Evolutionary conservation across 345 rosid species (phyloP), one percentile per base, ranked within the genome.

Genomic region (Eucalyptus tenuipes): DNA sequence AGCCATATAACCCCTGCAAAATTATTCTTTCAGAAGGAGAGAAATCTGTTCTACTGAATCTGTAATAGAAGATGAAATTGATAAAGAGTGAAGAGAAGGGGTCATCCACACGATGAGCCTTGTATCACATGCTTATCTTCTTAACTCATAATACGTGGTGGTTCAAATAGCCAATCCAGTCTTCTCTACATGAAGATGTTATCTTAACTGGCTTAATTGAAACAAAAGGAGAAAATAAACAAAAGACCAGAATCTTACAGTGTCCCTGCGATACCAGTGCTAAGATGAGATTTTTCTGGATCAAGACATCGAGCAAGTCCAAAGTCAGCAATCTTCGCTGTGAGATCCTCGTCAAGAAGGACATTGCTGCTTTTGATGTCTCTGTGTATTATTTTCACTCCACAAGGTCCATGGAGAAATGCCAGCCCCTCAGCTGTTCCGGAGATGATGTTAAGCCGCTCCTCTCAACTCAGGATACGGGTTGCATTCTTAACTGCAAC

Each of bases 201-300:
- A 87, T 75, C 22, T 79, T 14, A 85, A 25, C 71, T 25, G 10
- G 37, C 4, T 31, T 12, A 5, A 27, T 48, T 13, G 29, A 45
- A 88, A 64, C 2, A 6, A 61, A 50, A 27, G 22, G 25, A 40
- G 40, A 57, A 20, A 66, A 27, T 49, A 27, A 40, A 50, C 17
- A 18, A 68, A 25, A 71, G 45, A 71, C 45, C 25, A 10, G 45
- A 37, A 71, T 47, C 91, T 87, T 85, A 90, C 91, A 85, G 89
- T 52, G 91, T 90, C 79, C 91, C 91, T 31, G 91, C 91, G 4
- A 90, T 71, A 50, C 89, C 91, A 7, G 91, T 90, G 87, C 89
- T 90, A 57, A 90, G 86, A 88, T 90, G 91, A 61, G 85, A 82
- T 80, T 64, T 68, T 49, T 88, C 87, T 5, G 88, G 44, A 22